These are phyloP conservation scores for Tympanopsis confertula DNA, from an alignment of 2,329 filamentous ascomycete species.

Conservation along the genomic window DNA sequence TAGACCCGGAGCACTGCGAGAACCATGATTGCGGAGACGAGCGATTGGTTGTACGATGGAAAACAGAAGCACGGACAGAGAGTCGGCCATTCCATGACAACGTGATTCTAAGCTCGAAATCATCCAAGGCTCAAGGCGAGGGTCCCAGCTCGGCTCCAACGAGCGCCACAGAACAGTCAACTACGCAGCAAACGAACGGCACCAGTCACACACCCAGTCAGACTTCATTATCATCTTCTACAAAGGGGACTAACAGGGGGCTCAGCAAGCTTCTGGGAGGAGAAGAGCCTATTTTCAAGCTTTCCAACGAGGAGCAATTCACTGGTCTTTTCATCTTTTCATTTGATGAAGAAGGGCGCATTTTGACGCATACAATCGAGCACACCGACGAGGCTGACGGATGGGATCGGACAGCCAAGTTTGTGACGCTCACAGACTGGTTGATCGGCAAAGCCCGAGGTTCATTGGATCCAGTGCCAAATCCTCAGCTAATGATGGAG, in stretches of 20 bases:
- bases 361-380: constrained; percentile 1
- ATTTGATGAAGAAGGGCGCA: constrained; percentile 1
- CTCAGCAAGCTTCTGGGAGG: neutral
- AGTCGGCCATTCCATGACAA: too few species aligned
- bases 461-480: neutral
- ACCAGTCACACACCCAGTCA: too few species aligned
- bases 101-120: too few species aligned
- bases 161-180: neutral
- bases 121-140: neutral
- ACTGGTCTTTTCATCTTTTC: constrained; percentile 1
- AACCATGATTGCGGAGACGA: neutral
- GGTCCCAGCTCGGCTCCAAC: neutral
- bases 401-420: constrained; percentile 1
- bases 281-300: neutral
- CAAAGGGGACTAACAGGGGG: neutral
- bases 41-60: neutral
- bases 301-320: constrained; percentile 1
- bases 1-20: neutral
- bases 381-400: neutral
- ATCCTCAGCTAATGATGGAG: neutral
- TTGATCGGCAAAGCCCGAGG: neutral
- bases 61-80: neutral
- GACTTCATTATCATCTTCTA: too few species aligned
- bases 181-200: neutral
- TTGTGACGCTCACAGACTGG: neutral